Evolutionary conservation across 2,329 filamentous ascomycete genomes (phyloP), one percentile per base, ranked within the genome.

Genomic region (Neonectria sp.): DNA sequence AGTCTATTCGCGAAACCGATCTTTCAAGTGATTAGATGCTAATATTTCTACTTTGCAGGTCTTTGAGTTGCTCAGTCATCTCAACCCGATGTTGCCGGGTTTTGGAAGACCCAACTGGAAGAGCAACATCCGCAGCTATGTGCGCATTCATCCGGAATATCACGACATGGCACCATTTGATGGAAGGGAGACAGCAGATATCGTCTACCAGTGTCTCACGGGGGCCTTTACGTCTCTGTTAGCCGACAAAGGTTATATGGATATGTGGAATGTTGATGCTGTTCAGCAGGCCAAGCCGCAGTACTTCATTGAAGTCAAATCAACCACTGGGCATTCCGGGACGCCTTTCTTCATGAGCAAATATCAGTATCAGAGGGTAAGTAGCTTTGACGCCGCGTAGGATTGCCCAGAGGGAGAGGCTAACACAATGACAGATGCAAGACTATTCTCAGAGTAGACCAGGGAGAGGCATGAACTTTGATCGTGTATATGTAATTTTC

Each of bases 251-350:
- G 27, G 27, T 29, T 29, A 29, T 29, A 29, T 29, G 27, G 7
- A 29, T 7, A 29, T 29, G 27, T 29, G 27, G 27, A 7, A 29
- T 29, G 4, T 7, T 4, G 27, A 29, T 29, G 27, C 27, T 29
- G 7, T 29, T 4, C 27, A 29, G 4, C 4, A 29, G 27, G 27
- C 27, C 27, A 57, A 46, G 6, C 83, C 79, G 2, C 75, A 76
- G 21, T 88, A 86, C 69, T 84, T 79, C 35, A 80, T 88, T 4
- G 86, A 88, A 29, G 48, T 51, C 24, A 51, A 51, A 25, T 51
- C 48, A 3, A 51, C 48, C 12, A 51, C 48, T 9, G 24, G 48
- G 29, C 48, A 24, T 27, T 51, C 17, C 17, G 48, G 29, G 29
- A 29, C 24, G 48, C 48, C 24, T 11, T 51, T 29, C 17, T 51